Conservation (phyloP, 2,329 filamentous ascomycete genomes). For the Talaromyces islandicus region DNA sequence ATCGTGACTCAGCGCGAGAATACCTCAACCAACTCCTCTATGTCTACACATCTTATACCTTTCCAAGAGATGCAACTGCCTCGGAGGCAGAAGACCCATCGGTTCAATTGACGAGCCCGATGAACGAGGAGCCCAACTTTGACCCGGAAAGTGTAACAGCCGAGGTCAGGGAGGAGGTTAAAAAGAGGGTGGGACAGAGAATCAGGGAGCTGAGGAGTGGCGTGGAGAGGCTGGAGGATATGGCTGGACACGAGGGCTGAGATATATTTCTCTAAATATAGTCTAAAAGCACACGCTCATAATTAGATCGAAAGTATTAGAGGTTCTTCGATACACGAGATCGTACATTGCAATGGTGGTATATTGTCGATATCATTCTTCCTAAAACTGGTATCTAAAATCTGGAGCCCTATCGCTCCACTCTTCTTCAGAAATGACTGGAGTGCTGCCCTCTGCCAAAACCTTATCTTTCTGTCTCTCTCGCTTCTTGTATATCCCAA, state of each 20-base stretch:
- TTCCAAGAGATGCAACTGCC: slow-evolving; percentile 6
- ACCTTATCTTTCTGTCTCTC: background rate
- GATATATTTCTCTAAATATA: background rate
- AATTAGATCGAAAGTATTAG: background rate
- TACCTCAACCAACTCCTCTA: slow-evolving; percentile 35
- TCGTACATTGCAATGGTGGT: background rate
- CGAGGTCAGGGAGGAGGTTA: slow-evolving; percentile 36
- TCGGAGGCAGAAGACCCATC: background rate
- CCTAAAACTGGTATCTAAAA: slow-evolving; percentile 3
- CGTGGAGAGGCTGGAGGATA: slow-evolving; percentile 37
- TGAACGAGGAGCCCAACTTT: slow-evolving; percentile 20
- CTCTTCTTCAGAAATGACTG: background rate
- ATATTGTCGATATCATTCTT: background rate
- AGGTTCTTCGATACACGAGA: background rate
- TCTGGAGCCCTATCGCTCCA: slow-evolving; percentile 3
- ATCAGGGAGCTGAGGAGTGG: slow-evolving; percentile 43
- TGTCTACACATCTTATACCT: slow-evolving; percentile 30
- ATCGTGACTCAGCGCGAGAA: slow-evolving; percentile 41
- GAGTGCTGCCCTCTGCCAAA: background rate
- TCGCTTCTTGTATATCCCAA: background rate
- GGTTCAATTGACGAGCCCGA: background rate
- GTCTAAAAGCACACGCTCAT: background rate
- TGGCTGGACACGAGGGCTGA: slow-evolving; percentile 26
- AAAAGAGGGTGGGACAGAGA: slow-evolving; percentile 37
- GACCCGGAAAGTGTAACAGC: slow-evolving; percentile 23